Base-by-base conservation (phyloP, 2,329 filamentous ascomycete genomes). In the Alternaria sp. region DNA sequence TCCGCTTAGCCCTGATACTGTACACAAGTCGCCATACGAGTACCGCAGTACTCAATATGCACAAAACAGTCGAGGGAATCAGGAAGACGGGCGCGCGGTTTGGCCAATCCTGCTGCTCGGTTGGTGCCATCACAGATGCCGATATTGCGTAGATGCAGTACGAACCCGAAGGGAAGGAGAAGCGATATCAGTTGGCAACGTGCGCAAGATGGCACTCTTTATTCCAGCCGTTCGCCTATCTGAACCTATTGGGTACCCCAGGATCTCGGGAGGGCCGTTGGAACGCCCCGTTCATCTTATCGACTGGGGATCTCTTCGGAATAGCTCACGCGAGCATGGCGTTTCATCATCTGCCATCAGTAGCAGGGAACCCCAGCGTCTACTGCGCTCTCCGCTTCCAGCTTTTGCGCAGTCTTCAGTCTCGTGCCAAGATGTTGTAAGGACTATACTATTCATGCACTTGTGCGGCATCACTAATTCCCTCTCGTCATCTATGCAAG, bases 21-120 rank as follows among this genome's bases (percentile, higher is more conserved):
- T 74, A 72, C 2, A 66, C 51, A 7, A 74, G 55, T 58, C 73
- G 66, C 72, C 74, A 76, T 30, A 65, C 23, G 10, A 73, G 43
- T 25, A 73, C 15, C 2, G 55, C 3, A 3, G 67, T 72, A 37
- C 66, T 70, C 10, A 75, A 45, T 18, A 65, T 28, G 25, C 63
- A 66, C 6, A 75, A 61, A 4, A 54, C 64, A 23, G 62, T 59
- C 2, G 66, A 68, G 12, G 69, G 58, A 2, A 55, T 56, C 18
- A 75, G 14, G n/a, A 76, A 69, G 6, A 68, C 56, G 12, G 55
- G 11, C 25, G 61, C 53, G 11, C 67, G 70, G 41, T 75, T 55
- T 9, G 71, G 58, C 58, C 58, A 55, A 11, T 50, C 10, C 5
- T 56, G 66, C 65, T 67, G 71, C 49, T 64, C 61, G 55, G 18